Evolutionary conservation across 805 yeast genomes (phyloP), one percentile per base, ranked within the genome.

Genomic region (Ogataea angusta): DNA sequence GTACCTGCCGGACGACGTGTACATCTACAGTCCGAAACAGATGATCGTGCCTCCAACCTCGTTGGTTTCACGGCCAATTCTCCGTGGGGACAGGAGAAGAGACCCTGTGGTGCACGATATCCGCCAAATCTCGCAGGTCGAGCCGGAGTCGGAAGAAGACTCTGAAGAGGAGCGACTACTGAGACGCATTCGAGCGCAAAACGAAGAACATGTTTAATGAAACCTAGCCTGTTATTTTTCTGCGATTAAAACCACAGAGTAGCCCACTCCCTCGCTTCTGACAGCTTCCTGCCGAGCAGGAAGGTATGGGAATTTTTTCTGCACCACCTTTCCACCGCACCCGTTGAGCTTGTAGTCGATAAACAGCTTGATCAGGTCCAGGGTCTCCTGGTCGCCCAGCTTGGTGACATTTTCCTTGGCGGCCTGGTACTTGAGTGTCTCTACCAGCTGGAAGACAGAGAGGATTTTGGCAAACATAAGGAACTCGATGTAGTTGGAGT

Each of bases 11-110:
- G 34, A 19, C 45, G 69, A 70, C 19, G 68, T 70, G 10, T 71
- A 64, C 49, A 59, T 71, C 0, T 72, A 72, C 45, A 58, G 69
- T 0, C 68, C 70, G 12, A 68, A 62, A 35, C 69, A 70, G 37
- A 69, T 71, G 2, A 62, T 64, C 1, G 63, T 69, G 36, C 72
- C 67, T 36, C 59, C 49, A 12, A 15, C 34, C 1, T 22, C 42
- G 21, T 14, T 38, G 15, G 34, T 36, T 7, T 18, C 27, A 17
- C 26, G 33, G 10, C 36, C 33, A 16, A 23, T 34, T 6, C 21
- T 18, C 15, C 34, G 29, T n/a, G 22, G 31, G 24, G 21, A 26
- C 31, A 23, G 31, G 13, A 28, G 25, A 34, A 16, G 35, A 25
- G 17, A 25, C 18, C 34, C 38, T 10, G 34, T 33, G 13, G 36